These are phyloP conservation scores for Eruca vesicaria DNA, from an alignment of 441 rosid species.

Conservation along the genomic window DNA sequence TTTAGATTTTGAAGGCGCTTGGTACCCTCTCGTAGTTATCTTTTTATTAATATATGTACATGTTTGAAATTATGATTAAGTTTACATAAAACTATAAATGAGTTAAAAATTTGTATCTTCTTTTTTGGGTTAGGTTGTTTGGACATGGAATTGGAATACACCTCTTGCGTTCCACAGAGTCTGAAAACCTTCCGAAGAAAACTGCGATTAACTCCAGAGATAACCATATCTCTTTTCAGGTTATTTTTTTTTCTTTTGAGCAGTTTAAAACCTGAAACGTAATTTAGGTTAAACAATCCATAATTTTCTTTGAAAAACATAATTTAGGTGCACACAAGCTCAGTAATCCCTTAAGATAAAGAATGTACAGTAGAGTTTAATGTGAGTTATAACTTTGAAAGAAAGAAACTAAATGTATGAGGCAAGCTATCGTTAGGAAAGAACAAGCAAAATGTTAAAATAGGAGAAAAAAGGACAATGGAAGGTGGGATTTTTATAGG, in stretches of 20 bases:
- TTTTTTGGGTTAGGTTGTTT: conserved; percentile 49
- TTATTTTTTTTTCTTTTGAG: conserved; percentile 5
- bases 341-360: background rate
- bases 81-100: background rate
- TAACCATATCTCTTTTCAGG: conserved; percentile 90
- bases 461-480: background rate
- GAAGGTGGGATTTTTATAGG: background rate
- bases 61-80: background rate
- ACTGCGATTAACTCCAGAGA: conserved; percentile 63
- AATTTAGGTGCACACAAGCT: background rate
- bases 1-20: conserved; percentile 74
- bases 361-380: background rate
- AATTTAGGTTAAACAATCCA: background rate
- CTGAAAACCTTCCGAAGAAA: conserved; percentile 56
- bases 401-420: background rate
- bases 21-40: conserved; percentile 35
- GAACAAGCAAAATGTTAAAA: background rate
- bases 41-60: background rate
- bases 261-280: background rate
- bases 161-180: conserved; percentile 59
- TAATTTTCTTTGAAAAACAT: too few species aligned
- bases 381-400: background rate
- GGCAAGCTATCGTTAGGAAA: background rate
- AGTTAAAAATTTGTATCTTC: background rate
- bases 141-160: conserved; percentile 80